Base-by-base conservation (phyloP, 345 rosid genomes). In the Orychophragmus violaceus region DNA sequence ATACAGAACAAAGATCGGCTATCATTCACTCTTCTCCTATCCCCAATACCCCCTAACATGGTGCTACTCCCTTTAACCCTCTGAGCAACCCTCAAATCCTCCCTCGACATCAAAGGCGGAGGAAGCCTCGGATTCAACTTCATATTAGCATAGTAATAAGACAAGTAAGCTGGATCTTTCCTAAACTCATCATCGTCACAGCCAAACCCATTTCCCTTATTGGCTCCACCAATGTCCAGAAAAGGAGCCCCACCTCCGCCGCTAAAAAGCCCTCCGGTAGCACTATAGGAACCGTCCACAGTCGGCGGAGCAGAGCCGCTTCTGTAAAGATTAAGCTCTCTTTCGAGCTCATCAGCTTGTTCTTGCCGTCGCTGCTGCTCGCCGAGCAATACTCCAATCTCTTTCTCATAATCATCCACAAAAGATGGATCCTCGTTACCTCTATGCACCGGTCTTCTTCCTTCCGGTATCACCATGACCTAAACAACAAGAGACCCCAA, bases 91-190 rank as follows among this genome's bases (percentile, higher is more conserved):
- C 95, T 82, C 91, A 90, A 78, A 59, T 92, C 93, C 76, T 89
- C 96, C 70, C 83, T 86, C 4, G 98, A 89, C 76, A 89, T 39
- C 75, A 86, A 72, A 23, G 97, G 97, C 2, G 95, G 98, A 24
- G 95, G 98, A 72, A 92, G 53, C 74, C 97, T 83, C 21, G 98
- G 96, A 79, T 89, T 92, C 82, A 87, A 60, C 76, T 89, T 89
- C 45, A 73, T 87, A 52, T 85, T 86, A 30, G 90, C 81, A 68
- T 84, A 86, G 79, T 89, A 92, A 70, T 85, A 89, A 64, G 83
- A 79, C 19, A 82, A 80, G 53, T 89, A 89, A 2, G 83, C 78
- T 37, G 98, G 95, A 82, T 89, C 91, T 70, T 87, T 79, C 84
- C 89, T 83, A n/a, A 85, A 65, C 77, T 89, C 96, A 37, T 85